phyloP scores from a whole-genome alignment of 139 green algal genomes.

The Volvox africanus region DNA sequence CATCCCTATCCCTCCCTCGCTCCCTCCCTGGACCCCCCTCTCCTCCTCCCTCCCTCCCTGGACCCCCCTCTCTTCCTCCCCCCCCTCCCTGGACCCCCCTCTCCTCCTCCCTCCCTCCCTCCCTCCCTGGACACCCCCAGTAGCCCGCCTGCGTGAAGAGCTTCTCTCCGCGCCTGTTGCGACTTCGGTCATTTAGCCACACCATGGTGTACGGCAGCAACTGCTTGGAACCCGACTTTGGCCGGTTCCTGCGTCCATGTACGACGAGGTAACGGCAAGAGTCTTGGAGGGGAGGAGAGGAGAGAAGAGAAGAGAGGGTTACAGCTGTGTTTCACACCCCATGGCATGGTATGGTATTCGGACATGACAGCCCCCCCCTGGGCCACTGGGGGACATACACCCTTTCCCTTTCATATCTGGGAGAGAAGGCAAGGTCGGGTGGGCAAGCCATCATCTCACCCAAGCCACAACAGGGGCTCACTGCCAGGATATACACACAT shows the following conservation, averaged over 20 bases:
- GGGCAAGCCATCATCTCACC: too few species aligned
- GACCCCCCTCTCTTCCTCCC: neutral
- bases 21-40: neutral
- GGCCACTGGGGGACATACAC: too few species aligned
- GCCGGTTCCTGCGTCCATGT: neutral
- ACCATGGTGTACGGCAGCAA: constrained; percentile 34
- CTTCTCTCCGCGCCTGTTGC: neutral
- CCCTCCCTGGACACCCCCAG: neutral
- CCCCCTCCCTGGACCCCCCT: neutral
- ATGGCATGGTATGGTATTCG: too few species aligned
- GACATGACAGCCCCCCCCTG: too few species aligned
- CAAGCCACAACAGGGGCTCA: too few species aligned
- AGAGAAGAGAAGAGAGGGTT: too few species aligned
- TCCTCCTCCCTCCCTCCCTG: neutral
- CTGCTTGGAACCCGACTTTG: neutral
- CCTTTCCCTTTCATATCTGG: too few species aligned
- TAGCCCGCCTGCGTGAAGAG: neutral
- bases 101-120: neutral
- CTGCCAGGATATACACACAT: too few species aligned
- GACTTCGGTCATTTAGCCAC: constrained; percentile 20
- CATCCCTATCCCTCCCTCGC: neutral
- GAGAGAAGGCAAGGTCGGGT: too few species aligned
- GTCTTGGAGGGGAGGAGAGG: neutral
- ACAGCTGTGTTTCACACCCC: too few species aligned
- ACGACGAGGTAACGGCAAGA: neutral